phyloP scores from a whole-genome alignment of 768 basidiomycete genomes.

The Suillus brevipes region DNA sequence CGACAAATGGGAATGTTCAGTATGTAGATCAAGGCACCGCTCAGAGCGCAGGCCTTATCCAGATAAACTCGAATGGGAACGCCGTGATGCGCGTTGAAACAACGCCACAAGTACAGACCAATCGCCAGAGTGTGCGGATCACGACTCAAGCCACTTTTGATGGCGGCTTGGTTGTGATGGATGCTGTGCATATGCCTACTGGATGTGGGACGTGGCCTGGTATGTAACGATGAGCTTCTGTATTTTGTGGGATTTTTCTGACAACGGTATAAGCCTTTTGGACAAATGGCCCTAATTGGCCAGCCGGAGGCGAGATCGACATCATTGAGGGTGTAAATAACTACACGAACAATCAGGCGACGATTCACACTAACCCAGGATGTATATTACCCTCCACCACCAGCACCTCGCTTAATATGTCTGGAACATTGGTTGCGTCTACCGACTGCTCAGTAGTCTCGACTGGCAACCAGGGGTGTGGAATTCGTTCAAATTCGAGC shows the following conservation, averaged over 20 bases:
- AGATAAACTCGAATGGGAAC: slow-evolving; percentile 69
- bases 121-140: slow-evolving; percentile 78
- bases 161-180: slow-evolving; percentile 74
- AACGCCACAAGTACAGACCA: slow-evolving; percentile 65
- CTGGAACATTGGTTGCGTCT: slow-evolving; percentile 65
- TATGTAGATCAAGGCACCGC: slow-evolving; percentile 65
- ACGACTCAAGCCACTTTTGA: slow-evolving; percentile 60
- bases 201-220: slow-evolving; percentile 88
- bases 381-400: slow-evolving; percentile 59
- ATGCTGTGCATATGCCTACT: slow-evolving; percentile 85
- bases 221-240: slow-evolving; percentile 15
- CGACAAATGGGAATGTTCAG: slow-evolving; percentile 72
- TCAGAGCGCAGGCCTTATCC: slow-evolving; percentile 57
- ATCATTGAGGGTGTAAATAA: slow-evolving; percentile 83
- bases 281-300: slow-evolving; percentile 50
- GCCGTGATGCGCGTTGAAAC: slow-evolving; percentile 90
- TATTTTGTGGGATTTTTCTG: neutral
- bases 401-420: slow-evolving; percentile 49
- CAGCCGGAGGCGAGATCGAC: slow-evolving; percentile 70
- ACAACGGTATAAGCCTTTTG: slow-evolving; percentile 40
- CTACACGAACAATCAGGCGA: slow-evolving; percentile 80
- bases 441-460: slow-evolving; percentile 70
- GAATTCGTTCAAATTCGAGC: slow-evolving; percentile 57
- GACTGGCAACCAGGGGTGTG: slow-evolving; percentile 82
- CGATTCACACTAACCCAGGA: slow-evolving; percentile 75